phyloP scores from a whole-genome alignment of 495 filamentous ascomycete genomes.

The Hypoxylon trugodes region DNA sequence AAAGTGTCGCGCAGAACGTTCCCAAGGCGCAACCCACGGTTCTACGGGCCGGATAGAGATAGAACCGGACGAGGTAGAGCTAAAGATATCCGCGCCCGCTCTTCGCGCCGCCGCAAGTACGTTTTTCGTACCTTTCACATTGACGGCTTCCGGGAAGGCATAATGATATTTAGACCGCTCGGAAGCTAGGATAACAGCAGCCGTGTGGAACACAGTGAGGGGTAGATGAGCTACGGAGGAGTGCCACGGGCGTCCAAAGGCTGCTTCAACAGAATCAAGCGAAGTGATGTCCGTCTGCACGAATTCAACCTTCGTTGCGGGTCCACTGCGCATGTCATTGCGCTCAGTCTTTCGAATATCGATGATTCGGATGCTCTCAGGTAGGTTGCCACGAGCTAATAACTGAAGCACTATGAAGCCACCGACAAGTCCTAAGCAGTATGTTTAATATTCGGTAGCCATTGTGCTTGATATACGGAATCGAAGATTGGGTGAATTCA shows the following conservation, averaged over 20 bases:
- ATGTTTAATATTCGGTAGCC: conserved; percentile 19
- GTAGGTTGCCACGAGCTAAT: conserved; percentile 51
- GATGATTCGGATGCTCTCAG: conserved; percentile 52
- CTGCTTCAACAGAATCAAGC: conserved; percentile 40
- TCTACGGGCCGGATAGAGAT: conserved; percentile 56
- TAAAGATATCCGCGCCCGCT: conserved; percentile 60
- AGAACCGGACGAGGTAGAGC: conserved; percentile 67
- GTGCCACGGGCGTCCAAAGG: conserved; percentile 51
- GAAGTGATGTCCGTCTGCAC: conserved; percentile 54
- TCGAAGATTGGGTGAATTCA: conserved; percentile 14
- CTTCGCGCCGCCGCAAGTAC: conserved; percentile 61
- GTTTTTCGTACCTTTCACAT: conserved; percentile 67
- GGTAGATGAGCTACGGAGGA: conserved; percentile 43
- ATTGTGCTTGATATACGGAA: background rate
- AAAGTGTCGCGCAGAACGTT: conserved; percentile 46
- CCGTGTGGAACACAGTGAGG: conserved; percentile 56
- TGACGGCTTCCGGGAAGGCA: conserved; percentile 55
- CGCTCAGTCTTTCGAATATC: conserved; percentile 50
- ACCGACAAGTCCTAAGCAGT: conserved; percentile 49
- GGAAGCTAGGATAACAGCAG: conserved; percentile 55
- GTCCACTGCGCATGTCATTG: conserved; percentile 46
- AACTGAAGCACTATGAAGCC: conserved; percentile 56
- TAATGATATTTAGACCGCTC: conserved; percentile 50
- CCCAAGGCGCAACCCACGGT: conserved; percentile 62
- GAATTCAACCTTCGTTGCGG: conserved; percentile 47